A percentile compares a stretch with the other conserved stretches of the same genome.
phyloP scores from a whole-genome alignment of 2,329 filamentous ascomycete genomes.

The Aquanectria penicillioides region DNA sequence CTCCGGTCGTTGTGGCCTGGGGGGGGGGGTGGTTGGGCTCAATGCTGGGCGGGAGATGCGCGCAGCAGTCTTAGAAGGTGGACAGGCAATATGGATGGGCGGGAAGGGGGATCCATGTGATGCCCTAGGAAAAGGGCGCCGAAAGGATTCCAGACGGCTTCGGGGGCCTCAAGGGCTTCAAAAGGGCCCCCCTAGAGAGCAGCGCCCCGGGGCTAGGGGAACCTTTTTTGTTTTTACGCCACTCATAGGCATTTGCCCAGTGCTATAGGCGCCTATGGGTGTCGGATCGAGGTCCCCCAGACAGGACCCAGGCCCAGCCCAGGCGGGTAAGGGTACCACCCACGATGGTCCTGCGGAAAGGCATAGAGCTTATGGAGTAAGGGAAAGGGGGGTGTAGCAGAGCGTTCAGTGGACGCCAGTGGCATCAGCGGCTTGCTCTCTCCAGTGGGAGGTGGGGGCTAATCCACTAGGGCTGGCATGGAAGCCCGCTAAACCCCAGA shows the following conservation, averaged over 20 bases:
- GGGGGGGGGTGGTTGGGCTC: too few relatives aligned
- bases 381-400: not conserved
- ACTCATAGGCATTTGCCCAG: not conserved
- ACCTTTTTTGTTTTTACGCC: too few relatives aligned
- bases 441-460: not conserved
- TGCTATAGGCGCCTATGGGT: too few relatives aligned
- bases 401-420: too few relatives aligned
- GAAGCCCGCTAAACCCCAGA: slow-evolving; percentile 28
- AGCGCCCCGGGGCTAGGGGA: too few relatives aligned
- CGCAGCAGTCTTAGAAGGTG: not conserved
- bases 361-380: too few relatives aligned
- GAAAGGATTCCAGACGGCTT: not conserved
- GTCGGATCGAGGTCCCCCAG: too few relatives aligned
- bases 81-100: too few relatives aligned
- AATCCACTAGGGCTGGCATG: slow-evolving; percentile 9
- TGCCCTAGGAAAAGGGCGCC: not conserved
- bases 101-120: slow-evolving; percentile 6
- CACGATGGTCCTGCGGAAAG: too few relatives aligned
- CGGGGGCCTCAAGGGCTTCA: slow-evolving; percentile 3
- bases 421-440: slow-evolving; percentile 1
- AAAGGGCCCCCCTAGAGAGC: slow-evolving; percentile 12
- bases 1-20: too few relatives aligned
- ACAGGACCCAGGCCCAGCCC: not conserved
- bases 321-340: not conserved
- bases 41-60: slow-evolving; percentile 1